Percentiles rank a stretch among this genome's conserved stretches.
Conservation (phyloP, 2,329 filamentous ascomycete species). For the Clathrospora elynae region DNA sequence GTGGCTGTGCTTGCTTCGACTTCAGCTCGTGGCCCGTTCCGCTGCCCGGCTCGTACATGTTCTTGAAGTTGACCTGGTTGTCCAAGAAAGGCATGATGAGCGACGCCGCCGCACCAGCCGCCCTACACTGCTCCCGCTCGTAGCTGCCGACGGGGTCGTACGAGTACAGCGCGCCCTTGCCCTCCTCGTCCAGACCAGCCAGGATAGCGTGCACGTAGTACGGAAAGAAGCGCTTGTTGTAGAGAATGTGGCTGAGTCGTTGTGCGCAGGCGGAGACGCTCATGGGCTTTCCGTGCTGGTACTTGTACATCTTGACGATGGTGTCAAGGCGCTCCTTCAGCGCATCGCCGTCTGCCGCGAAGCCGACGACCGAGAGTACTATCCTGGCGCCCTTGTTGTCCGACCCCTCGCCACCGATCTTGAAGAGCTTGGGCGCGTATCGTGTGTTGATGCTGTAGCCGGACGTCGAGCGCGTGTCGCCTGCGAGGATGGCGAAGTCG, state of each 20-base stretch:
- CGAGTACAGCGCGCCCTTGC: conserved; percentile 90
- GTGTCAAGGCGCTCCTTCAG: conserved; percentile 92
- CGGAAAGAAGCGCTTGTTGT: conserved; percentile 97
- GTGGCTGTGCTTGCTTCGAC: conserved; percentile 69
- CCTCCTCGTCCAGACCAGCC: conserved; percentile 91
- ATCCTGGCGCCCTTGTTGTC: conserved; percentile 85
- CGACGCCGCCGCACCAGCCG: conserved; percentile 87
- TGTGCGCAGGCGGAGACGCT: conserved; percentile 92
- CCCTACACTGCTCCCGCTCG: conserved; percentile 93
- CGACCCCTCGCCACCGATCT: conserved; percentile 88
- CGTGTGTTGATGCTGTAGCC: conserved; percentile 98
- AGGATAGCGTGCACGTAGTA: conserved; percentile 97
- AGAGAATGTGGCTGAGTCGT: conserved; percentile 91
- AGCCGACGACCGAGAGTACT: conserved; percentile 91
- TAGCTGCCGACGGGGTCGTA: conserved; percentile 98
- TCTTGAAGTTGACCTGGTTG: conserved; percentile 99
- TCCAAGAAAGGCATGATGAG: conserved; percentile 99
- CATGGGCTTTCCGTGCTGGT: conserved; percentile 97
- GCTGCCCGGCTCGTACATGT: conserved; percentile 89
- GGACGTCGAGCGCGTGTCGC: conserved; percentile 92
- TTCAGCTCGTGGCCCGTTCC: conserved; percentile 80
- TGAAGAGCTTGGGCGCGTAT: conserved; percentile 94
- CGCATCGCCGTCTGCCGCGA: conserved; percentile 91
- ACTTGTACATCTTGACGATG: conserved; percentile 98
- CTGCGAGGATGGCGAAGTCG: conserved; percentile 95